Evolutionary conservation across 2,329 filamentous ascomycete species (phyloP), one percentile per base, ranked within the genome.

Genomic region (Fusarium cicatricum): DNA sequence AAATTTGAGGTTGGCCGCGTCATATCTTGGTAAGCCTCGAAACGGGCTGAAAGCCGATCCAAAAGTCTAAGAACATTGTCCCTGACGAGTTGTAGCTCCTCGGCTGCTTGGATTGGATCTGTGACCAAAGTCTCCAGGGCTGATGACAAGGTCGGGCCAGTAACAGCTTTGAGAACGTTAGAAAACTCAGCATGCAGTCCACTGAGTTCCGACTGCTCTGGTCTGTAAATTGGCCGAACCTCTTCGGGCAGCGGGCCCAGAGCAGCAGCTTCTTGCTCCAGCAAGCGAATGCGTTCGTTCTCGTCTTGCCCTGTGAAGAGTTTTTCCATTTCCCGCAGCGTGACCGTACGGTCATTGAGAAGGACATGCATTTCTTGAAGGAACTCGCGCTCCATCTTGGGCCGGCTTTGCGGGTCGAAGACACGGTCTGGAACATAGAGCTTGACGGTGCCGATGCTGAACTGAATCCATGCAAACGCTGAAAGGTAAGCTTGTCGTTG

Each of bases 341-440:
- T 84, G 5, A 80, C 67, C 2, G 92, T 79, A 53, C 86, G 86
- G 6, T 75, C 69, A 11, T 79, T 72, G 2, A 96, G 74, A 10
- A 81, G 77, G 3, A 71, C 62, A 40, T 84, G 82, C 33, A 90
- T 80, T 52, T 86, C 78, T 37, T 79, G 71, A 48, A 82, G 80
- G 47, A 82, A 84, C 37, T 82, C 78, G 16, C 85, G 83, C 65
- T 92, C 88, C 15, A 97, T 83, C 45, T 84, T 79, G 5, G 85
- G 84, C 45, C 83, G 80, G 53, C 88, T 78, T 55, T 88, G 84
- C 1, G 95, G 95, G 72, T 99, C 95, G 67, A 94, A 95, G 4
- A 90, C 84, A 63, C 89, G 88, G 72, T 96, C 89, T 0, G 96
- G 93, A 3, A 98, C 87, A 69, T 94, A 97, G 3, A 97, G 80